Conservation (phyloP, 306 rosid genomes). For the Cucurbita moschata region DNA sequence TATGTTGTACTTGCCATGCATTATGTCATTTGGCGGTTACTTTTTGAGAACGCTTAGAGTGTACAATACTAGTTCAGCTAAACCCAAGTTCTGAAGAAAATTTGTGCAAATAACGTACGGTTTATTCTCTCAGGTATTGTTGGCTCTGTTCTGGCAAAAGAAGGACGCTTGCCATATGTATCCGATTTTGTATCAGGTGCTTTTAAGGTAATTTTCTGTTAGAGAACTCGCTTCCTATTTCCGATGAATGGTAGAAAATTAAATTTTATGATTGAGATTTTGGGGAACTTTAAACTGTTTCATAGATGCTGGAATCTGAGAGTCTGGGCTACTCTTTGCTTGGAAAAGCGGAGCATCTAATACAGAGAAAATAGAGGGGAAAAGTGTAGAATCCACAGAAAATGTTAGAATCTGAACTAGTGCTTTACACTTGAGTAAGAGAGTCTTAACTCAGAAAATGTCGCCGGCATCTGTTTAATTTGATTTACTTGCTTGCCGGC, state of each 20-base stretch:
- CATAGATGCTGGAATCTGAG: background rate
- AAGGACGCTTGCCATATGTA: constrained; percentile 44
- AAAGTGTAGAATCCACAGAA: background rate
- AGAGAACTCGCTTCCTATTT: background rate
- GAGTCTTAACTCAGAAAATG: background rate
- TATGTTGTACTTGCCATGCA: background rate
- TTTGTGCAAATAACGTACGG: background rate
- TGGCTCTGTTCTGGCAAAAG: constrained; percentile 80
- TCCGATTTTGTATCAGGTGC: constrained; percentile 65
- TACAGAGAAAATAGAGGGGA: background rate
- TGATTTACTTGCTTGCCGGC: background rate
- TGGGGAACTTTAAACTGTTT: constrained; percentile 2
- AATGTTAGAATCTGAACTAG: background rate
- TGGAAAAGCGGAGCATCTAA: background rate
- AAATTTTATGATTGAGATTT: background rate
- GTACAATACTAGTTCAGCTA: background rate
- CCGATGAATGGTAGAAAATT: background rate
- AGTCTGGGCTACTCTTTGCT: background rate
- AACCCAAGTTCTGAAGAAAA: background rate
- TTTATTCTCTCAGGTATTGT: constrained; percentile 39
- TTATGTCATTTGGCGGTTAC: background rate
- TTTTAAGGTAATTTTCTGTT: constrained; percentile 37
- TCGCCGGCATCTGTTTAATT: background rate
- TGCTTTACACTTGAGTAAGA: background rate
- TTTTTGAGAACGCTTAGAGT: background rate